Conservation (phyloP, 2,329 filamentous ascomycete genomes). For the Arthrobotrys conoides region DNA sequence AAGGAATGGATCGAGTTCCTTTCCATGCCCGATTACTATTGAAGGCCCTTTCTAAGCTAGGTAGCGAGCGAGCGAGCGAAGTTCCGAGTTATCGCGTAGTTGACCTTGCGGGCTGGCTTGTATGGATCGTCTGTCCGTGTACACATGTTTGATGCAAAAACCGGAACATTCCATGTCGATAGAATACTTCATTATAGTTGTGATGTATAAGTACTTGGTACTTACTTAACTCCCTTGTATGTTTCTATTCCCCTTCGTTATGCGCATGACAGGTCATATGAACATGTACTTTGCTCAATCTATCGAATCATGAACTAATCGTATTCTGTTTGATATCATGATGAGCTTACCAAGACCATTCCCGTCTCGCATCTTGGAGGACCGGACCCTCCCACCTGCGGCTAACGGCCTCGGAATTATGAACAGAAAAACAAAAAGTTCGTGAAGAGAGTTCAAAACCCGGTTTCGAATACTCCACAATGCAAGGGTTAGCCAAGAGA, state of each 20-base stretch:
- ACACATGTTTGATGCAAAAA: conserved; percentile 9
- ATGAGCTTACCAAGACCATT: conserved; percentile 38
- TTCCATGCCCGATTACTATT: background rate
- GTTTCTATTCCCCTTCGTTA: conserved; percentile 26
- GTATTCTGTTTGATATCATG: conserved; percentile 41
- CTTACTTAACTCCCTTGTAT: background rate
- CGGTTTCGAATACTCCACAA: conserved; percentile 41
- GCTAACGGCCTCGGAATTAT: conserved; percentile 48
- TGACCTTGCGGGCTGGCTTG: conserved; percentile 33
- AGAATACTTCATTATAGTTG: conserved; percentile 5
- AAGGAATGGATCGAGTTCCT: conserved; percentile 13
- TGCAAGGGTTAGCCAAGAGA: conserved; percentile 38
- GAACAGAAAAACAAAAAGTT: conserved; percentile 8
- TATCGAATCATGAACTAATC: conserved; percentile 6
- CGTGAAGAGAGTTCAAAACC: conserved; percentile 40
- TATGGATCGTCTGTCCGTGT: background rate
- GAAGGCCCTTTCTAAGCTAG: background rate
- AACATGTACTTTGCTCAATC: conserved; percentile 11
- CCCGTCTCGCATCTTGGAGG: background rate
- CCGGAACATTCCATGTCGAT: conserved; percentile 42
- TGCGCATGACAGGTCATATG: conserved; percentile 39
- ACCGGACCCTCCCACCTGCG: conserved; percentile 5
- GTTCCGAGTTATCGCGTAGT: conserved; percentile 18
- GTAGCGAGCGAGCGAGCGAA: background rate
- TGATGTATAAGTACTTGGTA: conserved; percentile 26